phyloP scores from a whole-genome alignment of 805 yeast genomes.

The Cyberlindnera bimundalis region DNA sequence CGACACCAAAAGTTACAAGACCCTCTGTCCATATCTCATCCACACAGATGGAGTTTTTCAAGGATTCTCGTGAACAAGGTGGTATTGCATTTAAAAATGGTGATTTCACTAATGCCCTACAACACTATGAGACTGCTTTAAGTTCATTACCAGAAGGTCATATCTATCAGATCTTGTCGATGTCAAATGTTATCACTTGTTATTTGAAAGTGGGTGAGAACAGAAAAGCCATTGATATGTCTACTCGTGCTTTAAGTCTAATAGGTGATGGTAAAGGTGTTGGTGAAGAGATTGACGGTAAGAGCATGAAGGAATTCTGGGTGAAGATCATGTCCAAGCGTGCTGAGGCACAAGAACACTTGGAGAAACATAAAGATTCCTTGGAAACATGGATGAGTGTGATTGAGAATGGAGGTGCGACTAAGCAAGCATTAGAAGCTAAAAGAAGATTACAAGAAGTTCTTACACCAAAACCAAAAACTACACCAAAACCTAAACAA shows the following conservation, averaged over 20 bases:
- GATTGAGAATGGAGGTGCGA: constrained; percentile 64
- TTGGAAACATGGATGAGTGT: constrained; percentile 56
- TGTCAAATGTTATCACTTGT: constrained; percentile 73
- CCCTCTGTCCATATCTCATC: constrained; percentile 16
- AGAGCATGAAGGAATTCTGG: constrained; percentile 67
- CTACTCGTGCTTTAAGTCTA: constrained; percentile 30
- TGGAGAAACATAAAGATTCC: constrained; percentile 68
- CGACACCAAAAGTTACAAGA: constrained; percentile 8
- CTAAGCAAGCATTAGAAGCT: constrained; percentile 69
- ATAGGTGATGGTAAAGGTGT: constrained; percentile 37
- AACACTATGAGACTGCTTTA: constrained; percentile 54
- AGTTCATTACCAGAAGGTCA: constrained; percentile 60
- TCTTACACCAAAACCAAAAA: constrained; percentile 50
- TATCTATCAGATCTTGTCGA: constrained; percentile 59
- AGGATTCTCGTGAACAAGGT: constrained; percentile 53
- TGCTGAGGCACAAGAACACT: constrained; percentile 82
- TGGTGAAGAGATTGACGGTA: constrained; percentile 46
- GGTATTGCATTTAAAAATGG: constrained; percentile 71
- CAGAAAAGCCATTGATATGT: constrained; percentile 31
- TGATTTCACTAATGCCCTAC: constrained; percentile 66
- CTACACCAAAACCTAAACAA: constrained; percentile 16
- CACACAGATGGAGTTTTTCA: constrained; percentile 34
- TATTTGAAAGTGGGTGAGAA: constrained; percentile 68
- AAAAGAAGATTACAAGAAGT: constrained; percentile 72
- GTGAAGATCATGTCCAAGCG: constrained; percentile 61